Evolutionary conservation across 768 basidiomycete species (phyloP).

Genomic region (Gymnopilus junonius): DNA sequence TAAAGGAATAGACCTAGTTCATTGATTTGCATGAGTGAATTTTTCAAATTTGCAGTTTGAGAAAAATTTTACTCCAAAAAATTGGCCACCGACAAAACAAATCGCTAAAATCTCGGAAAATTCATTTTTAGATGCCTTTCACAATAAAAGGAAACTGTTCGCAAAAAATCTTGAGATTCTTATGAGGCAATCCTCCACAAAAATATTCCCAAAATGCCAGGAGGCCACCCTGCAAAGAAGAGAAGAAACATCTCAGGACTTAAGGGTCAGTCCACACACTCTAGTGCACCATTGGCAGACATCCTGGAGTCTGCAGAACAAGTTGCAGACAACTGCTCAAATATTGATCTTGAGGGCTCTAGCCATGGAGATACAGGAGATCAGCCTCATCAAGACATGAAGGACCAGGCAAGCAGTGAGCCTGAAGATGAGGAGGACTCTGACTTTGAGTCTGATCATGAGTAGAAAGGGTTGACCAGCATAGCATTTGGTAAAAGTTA

Average conservation of each 20-base stretch:
- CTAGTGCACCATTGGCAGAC: too few relatives aligned
- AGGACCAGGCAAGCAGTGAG: too few relatives aligned
- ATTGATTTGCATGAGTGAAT: conserved; percentile 3
- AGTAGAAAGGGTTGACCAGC: too few relatives aligned
- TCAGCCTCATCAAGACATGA: too few relatives aligned
- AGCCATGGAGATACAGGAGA: too few relatives aligned
- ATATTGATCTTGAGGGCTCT: too few relatives aligned
- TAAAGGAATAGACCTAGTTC: neutral
- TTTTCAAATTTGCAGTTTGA: neutral
- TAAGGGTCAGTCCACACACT: conserved; percentile 15
- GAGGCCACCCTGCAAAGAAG: neutral
- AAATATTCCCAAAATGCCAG: too few relatives aligned
- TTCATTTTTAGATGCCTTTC: conserved; percentile 3
- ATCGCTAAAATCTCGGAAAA: conserved; percentile 8
- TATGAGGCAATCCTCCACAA: neutral
- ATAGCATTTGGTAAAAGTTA: too few relatives aligned
- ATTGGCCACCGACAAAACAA: conserved; percentile 3
- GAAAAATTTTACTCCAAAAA: neutral
- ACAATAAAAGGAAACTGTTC: neutral
- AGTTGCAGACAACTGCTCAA: too few relatives aligned
- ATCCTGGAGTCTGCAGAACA: too few relatives aligned
- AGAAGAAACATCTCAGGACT: neutral
- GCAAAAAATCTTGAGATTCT: neutral
- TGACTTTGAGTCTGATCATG: too few relatives aligned
- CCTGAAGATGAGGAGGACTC: too few relatives aligned